Evolutionary conservation across 306 rosid genomes (phyloP).

Genomic region (Cicer arietinum): DNA sequence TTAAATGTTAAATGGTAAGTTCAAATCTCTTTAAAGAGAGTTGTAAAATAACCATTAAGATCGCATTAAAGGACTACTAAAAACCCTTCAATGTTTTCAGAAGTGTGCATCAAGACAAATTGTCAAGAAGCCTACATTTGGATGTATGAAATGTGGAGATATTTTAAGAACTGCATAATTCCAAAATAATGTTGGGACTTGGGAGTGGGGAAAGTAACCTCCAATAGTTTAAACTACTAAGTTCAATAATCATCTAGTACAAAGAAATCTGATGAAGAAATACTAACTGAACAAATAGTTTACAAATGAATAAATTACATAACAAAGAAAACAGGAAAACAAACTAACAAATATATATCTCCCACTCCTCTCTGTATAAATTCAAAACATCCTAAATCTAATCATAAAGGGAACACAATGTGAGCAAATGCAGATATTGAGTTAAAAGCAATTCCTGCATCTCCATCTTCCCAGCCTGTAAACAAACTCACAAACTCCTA

Average conservation of each 20-base stretch:
- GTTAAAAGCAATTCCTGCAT: constrained; percentile 47
- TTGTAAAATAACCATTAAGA: too few relatives aligned
- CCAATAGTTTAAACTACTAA: background rate
- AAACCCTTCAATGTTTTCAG: too few relatives aligned
- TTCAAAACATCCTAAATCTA: constrained; percentile 34
- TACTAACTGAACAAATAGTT: constrained; percentile 22
- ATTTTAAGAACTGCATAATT: too few relatives aligned
- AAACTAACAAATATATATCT: background rate
- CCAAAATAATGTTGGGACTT: too few relatives aligned
- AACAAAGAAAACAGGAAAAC: constrained; percentile 26
- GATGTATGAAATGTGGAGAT: too few relatives aligned
- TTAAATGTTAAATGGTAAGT: too few relatives aligned
- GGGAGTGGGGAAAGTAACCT: too few relatives aligned
- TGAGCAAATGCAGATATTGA: constrained; percentile 47
- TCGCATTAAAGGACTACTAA: too few relatives aligned
- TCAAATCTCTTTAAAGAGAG: too few relatives aligned
- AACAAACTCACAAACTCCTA: constrained; percentile 18
- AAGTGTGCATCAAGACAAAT: too few relatives aligned
- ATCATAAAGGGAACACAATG: constrained; percentile 37
- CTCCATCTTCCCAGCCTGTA: constrained; percentile 49
- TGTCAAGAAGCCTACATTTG: too few relatives aligned
- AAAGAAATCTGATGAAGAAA: constrained; percentile 10
- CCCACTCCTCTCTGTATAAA: constrained; percentile 43
- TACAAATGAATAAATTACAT: constrained; percentile 39
- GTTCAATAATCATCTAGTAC: constrained; percentile 12